These are phyloP conservation scores for Eimeria sp. DNA, from an alignment of 169 alveolate species.

Conservation along the genomic window DNA sequence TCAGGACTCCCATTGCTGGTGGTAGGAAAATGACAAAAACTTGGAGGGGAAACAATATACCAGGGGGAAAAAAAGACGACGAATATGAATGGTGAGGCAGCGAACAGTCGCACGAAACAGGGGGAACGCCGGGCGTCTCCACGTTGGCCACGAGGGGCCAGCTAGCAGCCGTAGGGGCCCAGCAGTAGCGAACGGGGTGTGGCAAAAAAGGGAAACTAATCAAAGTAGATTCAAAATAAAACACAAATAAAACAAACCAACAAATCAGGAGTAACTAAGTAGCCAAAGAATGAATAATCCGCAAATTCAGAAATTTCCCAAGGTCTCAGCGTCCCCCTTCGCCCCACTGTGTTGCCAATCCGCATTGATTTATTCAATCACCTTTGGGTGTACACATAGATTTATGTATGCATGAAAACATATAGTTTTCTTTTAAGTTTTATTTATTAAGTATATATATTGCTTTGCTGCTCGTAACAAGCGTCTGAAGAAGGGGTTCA, in stretches of 20 bases:
- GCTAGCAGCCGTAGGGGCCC: neutral
- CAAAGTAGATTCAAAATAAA: too few relatives aligned
- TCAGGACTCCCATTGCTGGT: neutral
- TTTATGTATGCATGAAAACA: neutral
- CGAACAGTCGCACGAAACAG: neutral
- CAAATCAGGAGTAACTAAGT: neutral
- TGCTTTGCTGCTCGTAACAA: too few relatives aligned
- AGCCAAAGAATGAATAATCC: neutral
- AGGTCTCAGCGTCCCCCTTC: neutral
- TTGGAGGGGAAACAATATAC: too few relatives aligned
- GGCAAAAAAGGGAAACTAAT: neutral
- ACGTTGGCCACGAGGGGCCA: neutral
- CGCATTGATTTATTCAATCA: neutral
- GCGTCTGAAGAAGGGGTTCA: neutral
- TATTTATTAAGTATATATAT: too few relatives aligned
- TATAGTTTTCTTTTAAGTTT: too few relatives aligned
- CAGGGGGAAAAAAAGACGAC: neutral
- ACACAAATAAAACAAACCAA: neutral
- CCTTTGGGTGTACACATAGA: neutral
- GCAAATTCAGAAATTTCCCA: neutral
- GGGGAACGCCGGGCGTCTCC: neutral
- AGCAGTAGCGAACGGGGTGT: neutral
- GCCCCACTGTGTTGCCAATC: neutral
- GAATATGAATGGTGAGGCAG: too few relatives aligned
- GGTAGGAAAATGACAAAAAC: neutral